Base-by-base conservation (phyloP, 345 rosid genomes). In the Citrus inodora region DNA sequence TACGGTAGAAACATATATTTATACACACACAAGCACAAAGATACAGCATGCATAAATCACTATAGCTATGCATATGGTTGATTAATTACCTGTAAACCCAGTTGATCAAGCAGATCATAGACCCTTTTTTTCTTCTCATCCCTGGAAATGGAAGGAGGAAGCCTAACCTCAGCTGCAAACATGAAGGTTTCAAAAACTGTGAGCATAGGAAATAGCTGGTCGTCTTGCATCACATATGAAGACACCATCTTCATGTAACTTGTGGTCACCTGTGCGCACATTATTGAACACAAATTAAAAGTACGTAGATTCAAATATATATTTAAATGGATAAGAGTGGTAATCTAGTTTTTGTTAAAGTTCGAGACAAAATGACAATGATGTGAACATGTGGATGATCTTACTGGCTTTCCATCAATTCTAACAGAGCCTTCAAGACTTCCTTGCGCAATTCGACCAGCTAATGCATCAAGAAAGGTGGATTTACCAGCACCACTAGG, bases 401-500 rank as follows among this genome's bases (percentile, higher is more conserved):
- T 78, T 63, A 89, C 94, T 82, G 87, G 76, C 67, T 89, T 89
- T 25, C 91, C 95, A 28, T 92, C 93, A 27, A 94, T 86, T 73
- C 87, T 84, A 38, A 93, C 95, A 58, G 88, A 89, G 22, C 98
- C 97, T 83, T 87, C 86, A 78, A 94, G 93, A 73, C 97, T 94
- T 3, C 93, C 92, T 74, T 80, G 86, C 0, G 91, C 85, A 17
- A 93, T 93, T 70, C 93, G 84, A 25, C 97, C 97, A 2, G 97
- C 97, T 67, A 94, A 82, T 17, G 98, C 98, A 75, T 94, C 97
- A 35, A 94, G 89, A 78, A 94, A 90, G 1, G 97, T 94, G 53
- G 97, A 94, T 82, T 94, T 94, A 3, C 97, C 98, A 5, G 98
- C 93, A 59, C 97, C 94, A 72, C 97, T 94, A 71, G 96, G 96